Base-by-base conservation (phyloP, 768 basidiomycete genomes). In the Sutorius australiensis region DNA sequence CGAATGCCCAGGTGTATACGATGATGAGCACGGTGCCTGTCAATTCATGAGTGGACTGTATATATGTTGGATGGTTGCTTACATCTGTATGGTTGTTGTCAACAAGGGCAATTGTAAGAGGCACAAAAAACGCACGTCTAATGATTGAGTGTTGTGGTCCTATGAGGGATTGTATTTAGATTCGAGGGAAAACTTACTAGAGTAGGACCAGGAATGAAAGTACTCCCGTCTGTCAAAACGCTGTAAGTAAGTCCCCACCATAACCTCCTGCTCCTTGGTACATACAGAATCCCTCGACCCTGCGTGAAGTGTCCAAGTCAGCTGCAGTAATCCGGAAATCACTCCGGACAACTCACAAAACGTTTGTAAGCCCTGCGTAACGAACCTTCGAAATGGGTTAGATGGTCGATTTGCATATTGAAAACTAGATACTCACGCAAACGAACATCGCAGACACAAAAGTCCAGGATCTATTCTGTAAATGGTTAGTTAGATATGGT, bases 181-280 rank as follows among this genome's bases (percentile, higher is more conserved):
- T 3, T 37, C 24, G 34, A 34, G 6, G 16, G 2, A 37, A 32
- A 13, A 52, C 60, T 42, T 36, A 52, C 62, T 16, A 42, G 30
- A n/a, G 44, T 21, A 3, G 63, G 51, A 7, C 61, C 63, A 41
- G 58, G 55, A n/a, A 64, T 37, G 40, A 64, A 65, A 6, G 47
- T 36, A n/a, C 33, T 55, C 17, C 55, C 60, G 6, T 34, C 62
- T 64, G 50, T 37, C n/a, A 28, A 41, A 34, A 8, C 1, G 34
- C 10, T 9, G 11, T 61, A 12, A 63, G 59, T 17, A 19, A 6
- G 10, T 16, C 30, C 14, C 17, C 24, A 16, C 19, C 0, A 0
- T 4, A 34, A 0, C 3, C 30, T 8, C 7, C 3, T 10, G 2
- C 24, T 4, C 24, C 24, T 24, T 6, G 11, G 30, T 19, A 50